phyloP scores from a whole-genome alignment of 768 basidiomycete genomes.

The Trametes cingulata region DNA sequence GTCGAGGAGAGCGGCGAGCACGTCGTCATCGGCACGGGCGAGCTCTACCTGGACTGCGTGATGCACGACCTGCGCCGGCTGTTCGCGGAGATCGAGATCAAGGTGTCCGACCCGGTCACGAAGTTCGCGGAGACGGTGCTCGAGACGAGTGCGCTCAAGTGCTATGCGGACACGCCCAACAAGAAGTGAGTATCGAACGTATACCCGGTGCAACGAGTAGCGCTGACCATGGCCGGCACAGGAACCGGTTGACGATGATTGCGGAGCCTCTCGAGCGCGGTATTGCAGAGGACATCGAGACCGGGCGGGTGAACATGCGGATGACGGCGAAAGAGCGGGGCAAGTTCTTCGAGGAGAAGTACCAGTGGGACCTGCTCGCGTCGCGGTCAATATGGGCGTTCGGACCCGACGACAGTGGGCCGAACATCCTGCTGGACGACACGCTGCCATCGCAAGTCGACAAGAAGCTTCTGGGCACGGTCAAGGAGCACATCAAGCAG shows the following conservation, averaged over 20 bases:
- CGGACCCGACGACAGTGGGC: slow-evolving; percentile 93
- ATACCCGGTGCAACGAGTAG: background rate
- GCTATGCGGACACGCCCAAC: slow-evolving; percentile 99
- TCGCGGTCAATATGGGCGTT: slow-evolving; percentile 99
- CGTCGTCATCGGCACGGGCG: slow-evolving; percentile 94
- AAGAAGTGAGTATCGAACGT: slow-evolving; percentile 73
- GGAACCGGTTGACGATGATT: slow-evolving; percentile 99
- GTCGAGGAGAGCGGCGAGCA: slow-evolving; percentile 99
- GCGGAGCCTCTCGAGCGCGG: slow-evolving; percentile 96
- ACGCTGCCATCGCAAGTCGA: slow-evolving; percentile 94
- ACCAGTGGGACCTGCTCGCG: slow-evolving; percentile 97
- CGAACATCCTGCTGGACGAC: slow-evolving; percentile 93
- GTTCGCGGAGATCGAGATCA: slow-evolving; percentile 99
- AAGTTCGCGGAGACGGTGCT: slow-evolving; percentile 98
- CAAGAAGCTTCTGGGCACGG: slow-evolving; percentile 85
- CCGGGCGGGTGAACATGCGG: slow-evolving; percentile 88
- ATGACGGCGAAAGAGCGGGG: slow-evolving; percentile 96
- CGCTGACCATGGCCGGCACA: slow-evolving; percentile 33
- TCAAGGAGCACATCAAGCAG: slow-evolving; percentile 96
- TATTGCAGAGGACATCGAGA: slow-evolving; percentile 94
- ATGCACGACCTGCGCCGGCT: slow-evolving; percentile 92
- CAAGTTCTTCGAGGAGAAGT: slow-evolving; percentile 94
- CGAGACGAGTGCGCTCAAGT: slow-evolving; percentile 96
- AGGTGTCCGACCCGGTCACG: slow-evolving; percentile 98
- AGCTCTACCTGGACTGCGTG: slow-evolving; percentile 94